Base-by-base conservation (phyloP, 2,329 filamentous ascomycete species). In the Alternaria triticina region DNA sequence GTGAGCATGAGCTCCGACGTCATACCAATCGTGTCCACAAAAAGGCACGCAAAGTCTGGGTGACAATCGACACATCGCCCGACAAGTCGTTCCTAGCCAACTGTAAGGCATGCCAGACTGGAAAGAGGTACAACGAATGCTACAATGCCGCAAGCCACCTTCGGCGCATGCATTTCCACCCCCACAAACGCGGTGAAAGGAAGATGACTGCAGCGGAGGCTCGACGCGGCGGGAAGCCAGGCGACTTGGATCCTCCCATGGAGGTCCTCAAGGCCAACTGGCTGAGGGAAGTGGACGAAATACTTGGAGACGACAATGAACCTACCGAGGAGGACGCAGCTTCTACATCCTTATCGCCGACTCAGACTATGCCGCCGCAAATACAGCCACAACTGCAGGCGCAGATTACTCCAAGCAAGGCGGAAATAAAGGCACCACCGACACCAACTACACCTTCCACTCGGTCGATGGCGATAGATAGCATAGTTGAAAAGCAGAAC, bases 71-170 rank as follows among this genome's bases (percentile, higher is more conserved):
- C 70, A 87, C 86, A 28, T 83, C 87, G 80, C 76, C 86, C 68
- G 79, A 88, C 82, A 80, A 86, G 86, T 80, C 86, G 78, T 90
- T 94, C 43, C 86, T 97, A 22, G 84, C 85, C 28, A 91, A 92
- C 67, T 97, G 94, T 86, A 97, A 97, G 80, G 87, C 91, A 30
- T 98, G 95, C 79, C 86, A 86, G 54, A 86, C 86, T 17, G 83
- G 86, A 57, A 97, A 97, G 83, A 87, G 87, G 68, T 98, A 98
- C 72, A 92, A 92, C 12, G 92, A 92, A 30, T 96, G 97, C 81
- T 97, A 98, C 81, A 97, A 97, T 73, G 94, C 94, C 1, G 94
- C 93, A 0, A 94, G 93, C 4, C 95, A 98, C 78, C 86, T 98
- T 22, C 87, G 94, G 30, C 89, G 94, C 54, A 91, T 91, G 10